Percentiles rank a stretch among this genome's conserved stretches.
Evolutionary conservation across 2,329 filamentous ascomycete species (phyloP).

Genomic region (Mycocentrospora acerina): DNA sequence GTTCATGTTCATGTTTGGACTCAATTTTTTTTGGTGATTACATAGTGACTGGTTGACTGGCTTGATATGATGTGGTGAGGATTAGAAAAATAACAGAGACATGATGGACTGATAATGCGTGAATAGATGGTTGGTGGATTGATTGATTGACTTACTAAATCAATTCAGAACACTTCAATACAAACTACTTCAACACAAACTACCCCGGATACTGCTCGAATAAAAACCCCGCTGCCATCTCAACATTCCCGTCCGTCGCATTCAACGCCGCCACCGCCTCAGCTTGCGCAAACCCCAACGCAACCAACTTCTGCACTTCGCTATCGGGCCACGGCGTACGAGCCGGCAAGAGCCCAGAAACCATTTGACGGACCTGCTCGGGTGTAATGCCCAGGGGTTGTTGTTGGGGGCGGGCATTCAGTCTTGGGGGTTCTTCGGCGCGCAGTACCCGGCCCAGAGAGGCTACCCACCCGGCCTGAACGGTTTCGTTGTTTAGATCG

Average conservation of each 20-base stretch:
- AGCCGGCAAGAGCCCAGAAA: constrained; percentile 34
- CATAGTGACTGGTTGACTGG: too few species aligned
- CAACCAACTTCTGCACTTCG: constrained; percentile 45
- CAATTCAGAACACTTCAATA: too few species aligned
- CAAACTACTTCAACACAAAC: too few species aligned
- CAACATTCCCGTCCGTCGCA: constrained; percentile 52
- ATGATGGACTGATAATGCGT: too few species aligned
- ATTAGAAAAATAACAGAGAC: too few species aligned
- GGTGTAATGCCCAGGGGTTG: constrained; percentile 27
- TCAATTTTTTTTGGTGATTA: too few species aligned
- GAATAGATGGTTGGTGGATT: too few species aligned
- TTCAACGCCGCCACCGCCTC: constrained; percentile 53
- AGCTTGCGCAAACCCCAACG: constrained; percentile 49
- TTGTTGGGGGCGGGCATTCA: constrained; percentile 10
- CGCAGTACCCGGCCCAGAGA: constrained; percentile 58
- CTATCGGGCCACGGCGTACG: constrained; percentile 44
- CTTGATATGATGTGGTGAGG: too few species aligned
- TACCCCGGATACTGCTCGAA: constrained; percentile 47
- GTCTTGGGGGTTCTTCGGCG: constrained; percentile 25
- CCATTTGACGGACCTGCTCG: constrained; percentile 37
- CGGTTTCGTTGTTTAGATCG: constrained; percentile 27
- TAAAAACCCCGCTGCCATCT: constrained; percentile 51
- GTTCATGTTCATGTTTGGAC: too few species aligned
- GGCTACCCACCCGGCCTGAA: constrained; percentile 62
- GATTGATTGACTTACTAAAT: too few species aligned